phyloP scores from a whole-genome alignment of 2,329 filamentous ascomycete species.

The Penicillium sp. region DNA sequence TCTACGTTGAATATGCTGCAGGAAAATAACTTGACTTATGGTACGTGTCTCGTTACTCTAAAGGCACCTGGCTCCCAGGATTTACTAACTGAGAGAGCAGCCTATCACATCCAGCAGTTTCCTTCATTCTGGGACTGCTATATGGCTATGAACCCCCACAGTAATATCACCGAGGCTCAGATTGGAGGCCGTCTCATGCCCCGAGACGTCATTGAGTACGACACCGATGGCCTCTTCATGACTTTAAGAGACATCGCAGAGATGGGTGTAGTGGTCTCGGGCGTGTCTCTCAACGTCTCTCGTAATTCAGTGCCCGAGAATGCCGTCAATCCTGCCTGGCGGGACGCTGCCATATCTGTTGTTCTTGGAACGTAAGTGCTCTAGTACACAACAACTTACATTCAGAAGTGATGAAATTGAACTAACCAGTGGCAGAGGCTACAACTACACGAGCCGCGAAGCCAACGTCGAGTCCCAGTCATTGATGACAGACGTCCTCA shows the following conservation, averaged over 20 bases:
- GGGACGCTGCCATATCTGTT: conserved; percentile 4
- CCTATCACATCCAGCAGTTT: conserved; percentile 9
- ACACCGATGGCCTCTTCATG: background rate
- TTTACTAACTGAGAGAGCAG: background rate
- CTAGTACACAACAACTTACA: too few species aligned
- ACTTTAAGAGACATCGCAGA: conserved; percentile 5
- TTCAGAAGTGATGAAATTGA: background rate
- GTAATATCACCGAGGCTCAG: conserved; percentile 12
- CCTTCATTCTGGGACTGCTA: conserved; percentile 61
- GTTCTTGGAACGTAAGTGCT: conserved; percentile 4
- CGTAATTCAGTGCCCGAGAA: conserved; percentile 4
- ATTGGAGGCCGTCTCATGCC: conserved; percentile 19
- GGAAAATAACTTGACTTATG: conserved; percentile 1
- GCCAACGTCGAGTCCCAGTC: background rate
- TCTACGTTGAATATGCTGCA: conserved; percentile 1
- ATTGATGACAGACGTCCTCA: conserved; percentile 7
- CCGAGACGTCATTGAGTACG: conserved; percentile 6
- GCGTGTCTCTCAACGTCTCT: conserved; percentile 10
- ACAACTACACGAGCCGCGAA: conserved; percentile 3
- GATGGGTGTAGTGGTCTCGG: conserved; percentile 6
- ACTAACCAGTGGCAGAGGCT: background rate
- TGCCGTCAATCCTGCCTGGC: conserved; percentile 13
- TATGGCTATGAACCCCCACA: conserved; percentile 58
- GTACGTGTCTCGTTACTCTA: background rate
- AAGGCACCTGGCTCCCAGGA: background rate